These are phyloP conservation scores for Mytilinidion resinicola DNA, from an alignment of 495 filamentous ascomycete species.

Conservation along the genomic window DNA sequence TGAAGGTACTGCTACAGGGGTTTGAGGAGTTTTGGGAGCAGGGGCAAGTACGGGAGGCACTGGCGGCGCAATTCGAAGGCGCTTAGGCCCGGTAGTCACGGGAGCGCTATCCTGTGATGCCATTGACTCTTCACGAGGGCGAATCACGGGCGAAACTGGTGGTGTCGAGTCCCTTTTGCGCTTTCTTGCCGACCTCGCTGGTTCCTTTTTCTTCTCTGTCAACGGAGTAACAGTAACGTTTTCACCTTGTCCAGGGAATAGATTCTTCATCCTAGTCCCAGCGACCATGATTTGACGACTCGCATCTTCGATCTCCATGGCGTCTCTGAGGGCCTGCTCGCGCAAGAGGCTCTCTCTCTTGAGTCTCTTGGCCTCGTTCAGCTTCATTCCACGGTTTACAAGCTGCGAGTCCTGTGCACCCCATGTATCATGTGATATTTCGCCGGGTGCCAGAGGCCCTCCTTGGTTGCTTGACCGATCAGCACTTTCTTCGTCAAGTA, in stretches of 20 bases:
- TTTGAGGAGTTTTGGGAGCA: constrained; percentile 2
- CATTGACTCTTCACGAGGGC: constrained; percentile 12
- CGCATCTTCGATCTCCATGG: constrained; percentile 53
- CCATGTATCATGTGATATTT: constrained; percentile 44
- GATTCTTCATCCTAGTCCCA: constrained; percentile 20
- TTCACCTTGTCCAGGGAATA: constrained; percentile 14
- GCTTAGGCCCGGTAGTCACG: constrained; percentile 19
- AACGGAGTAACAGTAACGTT: background rate
- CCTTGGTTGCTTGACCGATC: constrained; percentile 39
- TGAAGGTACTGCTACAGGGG: background rate
- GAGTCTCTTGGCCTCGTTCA: constrained; percentile 88
- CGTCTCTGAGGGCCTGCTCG: constrained; percentile 52
- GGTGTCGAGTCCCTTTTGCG: constrained; percentile 31
- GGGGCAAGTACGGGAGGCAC: constrained; percentile 11
- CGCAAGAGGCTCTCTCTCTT: constrained; percentile 69
- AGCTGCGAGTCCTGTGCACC: constrained; percentile 49
- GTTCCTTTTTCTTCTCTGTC: constrained; percentile 5
- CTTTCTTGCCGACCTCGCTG: constrained; percentile 26
- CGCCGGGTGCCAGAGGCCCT: constrained; percentile 42
- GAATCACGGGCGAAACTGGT: background rate
- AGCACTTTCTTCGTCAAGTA: constrained; percentile 43
- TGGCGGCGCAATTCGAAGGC: constrained; percentile 4
- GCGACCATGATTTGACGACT: constrained; percentile 47
- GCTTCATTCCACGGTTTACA: constrained; percentile 81
- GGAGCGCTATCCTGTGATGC: constrained; percentile 21